Evolutionary conservation across 176 grass and related monocot genomes (phyloP).

Genomic region (Hsuehochloa calcarea): DNA sequence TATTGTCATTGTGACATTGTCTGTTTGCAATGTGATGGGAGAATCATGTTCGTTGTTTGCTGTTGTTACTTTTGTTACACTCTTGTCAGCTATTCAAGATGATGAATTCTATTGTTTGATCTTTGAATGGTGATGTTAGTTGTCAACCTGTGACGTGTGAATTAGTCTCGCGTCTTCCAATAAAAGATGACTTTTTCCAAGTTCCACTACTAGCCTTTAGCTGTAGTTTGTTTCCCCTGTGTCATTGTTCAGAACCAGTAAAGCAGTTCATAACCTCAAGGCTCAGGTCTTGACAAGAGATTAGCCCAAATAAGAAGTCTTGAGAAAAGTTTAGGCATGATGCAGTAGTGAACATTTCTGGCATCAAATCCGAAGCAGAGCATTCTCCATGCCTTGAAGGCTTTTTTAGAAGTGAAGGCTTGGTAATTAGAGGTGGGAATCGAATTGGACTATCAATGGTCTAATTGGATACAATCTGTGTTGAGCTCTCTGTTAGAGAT

Average conservation of each 20-base stretch:
- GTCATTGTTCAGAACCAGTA: not conserved
- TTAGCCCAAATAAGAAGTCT: no score
- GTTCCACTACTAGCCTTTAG: not conserved
- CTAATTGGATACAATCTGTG: not conserved
- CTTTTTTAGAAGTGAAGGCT: not conserved
- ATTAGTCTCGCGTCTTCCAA: constrained; percentile 2
- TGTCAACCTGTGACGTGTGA: not conserved
- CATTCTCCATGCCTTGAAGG: not conserved
- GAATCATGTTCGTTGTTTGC: not conserved
- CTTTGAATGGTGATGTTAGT: constrained; percentile 1
- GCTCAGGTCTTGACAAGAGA: not conserved
- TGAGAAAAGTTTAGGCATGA: not conserved
- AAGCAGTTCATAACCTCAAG: not conserved
- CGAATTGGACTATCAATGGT: not conserved
- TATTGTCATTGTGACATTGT: not conserved
- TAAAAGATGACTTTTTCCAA: not conserved
- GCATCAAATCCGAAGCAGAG: not conserved
- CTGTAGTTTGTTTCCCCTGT: not conserved
- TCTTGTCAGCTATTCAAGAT: not conserved
- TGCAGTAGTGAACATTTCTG: not conserved
- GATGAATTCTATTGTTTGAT: constrained; percentile 6
- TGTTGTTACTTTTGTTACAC: not conserved
- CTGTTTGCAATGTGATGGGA: not conserved
- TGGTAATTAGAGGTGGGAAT: not conserved
- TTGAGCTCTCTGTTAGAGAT: no score